phyloP scores from a whole-genome alignment of 805 yeast species.

The Kuraishia floccosa region DNA sequence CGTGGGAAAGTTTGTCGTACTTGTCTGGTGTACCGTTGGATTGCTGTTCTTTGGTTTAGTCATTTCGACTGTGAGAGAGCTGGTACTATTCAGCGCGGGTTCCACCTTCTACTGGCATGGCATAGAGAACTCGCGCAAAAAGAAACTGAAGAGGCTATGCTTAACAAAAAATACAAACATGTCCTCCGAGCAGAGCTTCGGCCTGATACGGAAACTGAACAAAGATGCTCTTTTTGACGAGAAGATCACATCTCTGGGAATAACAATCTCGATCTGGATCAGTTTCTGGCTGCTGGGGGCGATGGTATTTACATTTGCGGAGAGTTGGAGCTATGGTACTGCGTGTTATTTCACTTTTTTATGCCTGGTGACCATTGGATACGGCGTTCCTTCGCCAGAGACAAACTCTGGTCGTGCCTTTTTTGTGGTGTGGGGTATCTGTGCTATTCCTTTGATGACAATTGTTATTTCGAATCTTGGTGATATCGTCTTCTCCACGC shows the following conservation, averaged over 20 bases:
- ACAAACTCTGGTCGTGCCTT: conserved; percentile 59
- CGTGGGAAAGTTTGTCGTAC: conserved; percentile 44
- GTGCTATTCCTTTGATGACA: conserved; percentile 85
- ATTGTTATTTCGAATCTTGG: conserved; percentile 63
- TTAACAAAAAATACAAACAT: conserved; percentile 10
- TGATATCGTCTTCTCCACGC: conserved; percentile 34
- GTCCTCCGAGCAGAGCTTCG: conserved; percentile 37
- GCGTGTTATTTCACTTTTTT: conserved; percentile 68
- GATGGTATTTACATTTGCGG: conserved; percentile 42
- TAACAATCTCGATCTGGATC: conserved; percentile 32
- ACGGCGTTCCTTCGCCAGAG: conserved; percentile 63
- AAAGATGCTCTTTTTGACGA: conserved; percentile 26
- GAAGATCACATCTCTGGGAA: conserved; percentile 22
- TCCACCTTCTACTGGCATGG: conserved; percentile 60
- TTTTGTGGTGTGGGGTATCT: conserved; percentile 70
- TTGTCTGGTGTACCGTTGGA: conserved; percentile 61
- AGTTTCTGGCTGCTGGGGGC: conserved; percentile 71
- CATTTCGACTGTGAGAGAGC: conserved; percentile 55
- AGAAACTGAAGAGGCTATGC: conserved; percentile 11
- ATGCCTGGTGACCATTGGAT: conserved; percentile 74
- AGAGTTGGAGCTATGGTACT: conserved; percentile 63
- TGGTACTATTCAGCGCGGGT: conserved; percentile 47
- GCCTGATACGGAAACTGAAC: conserved; percentile 42
- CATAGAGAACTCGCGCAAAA: conserved; percentile 38
- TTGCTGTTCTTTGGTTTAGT: conserved; percentile 66